Base-by-base conservation (phyloP, 352 stramenopile genomes). In the Lagenidium sp. region DNA sequence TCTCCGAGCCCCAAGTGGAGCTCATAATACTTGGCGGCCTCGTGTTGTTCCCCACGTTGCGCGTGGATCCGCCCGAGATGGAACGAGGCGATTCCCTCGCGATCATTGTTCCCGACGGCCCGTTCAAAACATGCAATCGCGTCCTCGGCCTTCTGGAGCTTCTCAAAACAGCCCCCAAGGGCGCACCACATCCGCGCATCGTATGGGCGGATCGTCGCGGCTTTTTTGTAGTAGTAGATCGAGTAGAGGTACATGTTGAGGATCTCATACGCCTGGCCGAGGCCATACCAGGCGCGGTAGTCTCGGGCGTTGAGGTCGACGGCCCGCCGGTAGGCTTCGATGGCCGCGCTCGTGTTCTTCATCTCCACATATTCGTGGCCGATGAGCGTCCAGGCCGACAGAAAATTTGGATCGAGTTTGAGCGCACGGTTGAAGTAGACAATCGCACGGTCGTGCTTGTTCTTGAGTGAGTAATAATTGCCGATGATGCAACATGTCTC, bases 301-400 rank as follows among this genome's bases (percentile, higher is more conserved):
- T 99, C 96, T 19, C 85, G 70, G 13, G 77, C 70, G 55, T 88
- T 96, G 11, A 98, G 80, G 59, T 97, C 86, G 38, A 85, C 65
- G 1, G 94, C 96, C 39, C 94, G 80, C 18, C 95, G 87, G 57
- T 99, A 98, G 3, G 88, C 85, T 65, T 99, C 95, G 41, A 99
- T 95, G 12, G 96, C 96, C 7, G 92, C 91, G 37, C 88, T 91
- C 24, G 95, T 98, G 63, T 99, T 98, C 63, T 98, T 98, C 74
- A 99, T 90, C 65, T 99, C 95, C 23, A 99, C 83, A 65, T 97
- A 98, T 64, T 99, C 96, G 66, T 99, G 96, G 10, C 96, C 96
- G 47, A 99, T 97, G 7, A 99, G 73, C 23, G 95, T 99, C 95
- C 96, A 99, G 0, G 96, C 95, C 26, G 84, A 97, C 4, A 98